phyloP scores from a whole-genome alignment of 78 protist genomes.

The Planoprotostelium fungivorum region DNA sequence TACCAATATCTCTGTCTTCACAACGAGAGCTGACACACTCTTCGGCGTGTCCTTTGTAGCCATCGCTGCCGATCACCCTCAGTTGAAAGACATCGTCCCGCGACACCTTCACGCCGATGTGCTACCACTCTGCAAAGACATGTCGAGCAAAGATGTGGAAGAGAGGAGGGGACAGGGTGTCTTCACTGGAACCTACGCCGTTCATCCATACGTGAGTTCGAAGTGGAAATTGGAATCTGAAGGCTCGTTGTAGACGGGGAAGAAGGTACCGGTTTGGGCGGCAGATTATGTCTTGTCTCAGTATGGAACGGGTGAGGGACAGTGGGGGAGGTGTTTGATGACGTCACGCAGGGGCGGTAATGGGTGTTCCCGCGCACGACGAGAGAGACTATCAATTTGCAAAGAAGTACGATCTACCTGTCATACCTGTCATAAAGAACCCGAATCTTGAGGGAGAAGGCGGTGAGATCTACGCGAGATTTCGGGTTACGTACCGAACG shows the following conservation, averaged over 20 bases:
- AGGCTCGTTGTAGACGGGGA: neutral
- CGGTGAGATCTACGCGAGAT: neutral
- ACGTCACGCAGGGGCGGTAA: constrained; percentile 69
- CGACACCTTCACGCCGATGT: neutral
- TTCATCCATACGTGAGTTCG: neutral
- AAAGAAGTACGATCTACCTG: constrained; percentile 27
- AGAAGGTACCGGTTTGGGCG: neutral
- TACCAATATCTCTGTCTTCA: constrained; percentile 38
- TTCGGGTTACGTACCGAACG: neutral
- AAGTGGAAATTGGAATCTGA: neutral
- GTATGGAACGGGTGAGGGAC: neutral
- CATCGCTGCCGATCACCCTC: constrained; percentile 37
- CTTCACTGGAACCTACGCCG: neutral
- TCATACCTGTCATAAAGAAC: constrained; percentile 14
- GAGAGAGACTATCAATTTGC: constrained; percentile 81
- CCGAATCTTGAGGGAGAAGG: neutral
- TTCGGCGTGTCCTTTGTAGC: constrained; percentile 72
- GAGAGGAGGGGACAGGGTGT: neutral
- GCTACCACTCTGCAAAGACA: neutral
- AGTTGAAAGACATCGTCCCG: neutral
- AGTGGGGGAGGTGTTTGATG: neutral
- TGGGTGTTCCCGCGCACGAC: constrained; percentile 93
- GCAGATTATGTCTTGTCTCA: neutral
- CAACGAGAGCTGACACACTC: constrained; percentile 86
- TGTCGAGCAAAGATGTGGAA: neutral